Base-by-base conservation (phyloP, 2,329 filamentous ascomycete genomes). In the Sporothrix luriei region DNA sequence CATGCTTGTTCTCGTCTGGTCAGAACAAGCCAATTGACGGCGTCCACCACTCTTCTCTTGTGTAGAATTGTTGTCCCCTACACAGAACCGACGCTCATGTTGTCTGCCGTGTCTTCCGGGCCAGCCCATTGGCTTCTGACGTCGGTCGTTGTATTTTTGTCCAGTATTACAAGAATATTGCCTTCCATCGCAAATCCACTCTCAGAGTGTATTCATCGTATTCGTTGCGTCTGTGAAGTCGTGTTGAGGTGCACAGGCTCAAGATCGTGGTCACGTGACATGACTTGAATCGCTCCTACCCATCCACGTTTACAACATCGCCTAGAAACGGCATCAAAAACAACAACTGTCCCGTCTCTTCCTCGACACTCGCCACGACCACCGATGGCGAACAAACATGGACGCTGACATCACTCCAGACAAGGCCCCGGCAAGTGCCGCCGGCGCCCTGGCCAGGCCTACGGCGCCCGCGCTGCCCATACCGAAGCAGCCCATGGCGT, bases 401-500 rank as follows among this genome's bases (percentile, higher is more conserved):
- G 21, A 62, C 21, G 57, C 19, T 43, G 57, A 62, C 57, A 38
- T 62, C 57, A 16, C 11, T 9, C n/a, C 13, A 24, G 57, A 26
- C 57, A 62, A 46, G 14, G 57, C 16, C 21, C 38, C 38, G 21
- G 57, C 57, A 7, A 46, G 57, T 62, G 57, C 57, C 40, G 57
- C 11, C 7, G 57, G 10, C 38, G 13, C 13, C 21, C 16, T 38
- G 4, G 5, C 57, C 38, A 62, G 21, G 13, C 11, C 57, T 9
- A 65, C 62, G 16, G 81, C 81, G 11, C 81, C 81, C 0, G 74
- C 72, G 66, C 79, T 79, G 65, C 75, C 78, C 1, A 76, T 83
- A 16, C 79, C 80, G 7, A 70, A 76, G 10, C 77, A 78, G 54
- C 77, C 77, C 66, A 77, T 83, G 51, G 75, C 80, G 3, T 81